Percentiles rank a stretch among this genome's conserved stretches.
Evolutionary conservation across 495 filamentous ascomycete genomes (phyloP).

Genomic region (Daldinia vernicosa): DNA sequence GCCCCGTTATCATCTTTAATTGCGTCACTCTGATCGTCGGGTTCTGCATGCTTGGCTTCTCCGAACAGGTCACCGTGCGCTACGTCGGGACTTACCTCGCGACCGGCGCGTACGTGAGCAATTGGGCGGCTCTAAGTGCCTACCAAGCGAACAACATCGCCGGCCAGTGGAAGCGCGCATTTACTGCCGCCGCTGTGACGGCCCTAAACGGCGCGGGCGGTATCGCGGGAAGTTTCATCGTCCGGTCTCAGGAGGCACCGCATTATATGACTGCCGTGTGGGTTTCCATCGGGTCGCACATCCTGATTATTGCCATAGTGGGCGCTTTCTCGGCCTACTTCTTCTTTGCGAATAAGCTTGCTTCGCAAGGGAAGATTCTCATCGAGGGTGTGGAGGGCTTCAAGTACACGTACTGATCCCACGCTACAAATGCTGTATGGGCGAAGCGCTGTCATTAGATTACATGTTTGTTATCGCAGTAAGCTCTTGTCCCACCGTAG

Average conservation of each 20-base stretch:
- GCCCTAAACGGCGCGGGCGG: constrained; percentile 79
- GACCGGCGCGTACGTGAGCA: constrained; percentile 80
- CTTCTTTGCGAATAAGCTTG: constrained; percentile 63
- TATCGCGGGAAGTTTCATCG: constrained; percentile 80
- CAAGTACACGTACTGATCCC: constrained; percentile 60
- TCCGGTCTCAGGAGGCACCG: constrained; percentile 72
- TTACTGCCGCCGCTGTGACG: constrained; percentile 72
- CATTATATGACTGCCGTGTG: constrained; percentile 75
- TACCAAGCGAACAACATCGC: constrained; percentile 77
- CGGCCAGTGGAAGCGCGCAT: constrained; percentile 79
- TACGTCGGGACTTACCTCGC: constrained; percentile 80
- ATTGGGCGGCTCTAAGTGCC: constrained; percentile 80
- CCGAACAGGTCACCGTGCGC: constrained; percentile 70
- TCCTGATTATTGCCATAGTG: constrained; percentile 71
- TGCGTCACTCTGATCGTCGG: constrained; percentile 73
- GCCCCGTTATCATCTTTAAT: constrained; percentile 78
- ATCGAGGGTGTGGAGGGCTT: constrained; percentile 67
- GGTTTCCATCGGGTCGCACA: constrained; percentile 76
- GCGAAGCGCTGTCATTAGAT: not conserved
- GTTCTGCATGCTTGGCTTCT: constrained; percentile 78
- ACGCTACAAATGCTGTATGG: not conserved
- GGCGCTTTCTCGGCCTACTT: constrained; percentile 69
- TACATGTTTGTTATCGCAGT: not conserved
- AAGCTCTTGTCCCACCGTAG: not conserved
- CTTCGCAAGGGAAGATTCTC: constrained; percentile 56